A percentile compares a stretch with the other conserved stretches of the same genome.
phyloP scores from a whole-genome alignment of 2,329 filamentous ascomycete genomes.

The Thielaviopsis punctulata region DNA sequence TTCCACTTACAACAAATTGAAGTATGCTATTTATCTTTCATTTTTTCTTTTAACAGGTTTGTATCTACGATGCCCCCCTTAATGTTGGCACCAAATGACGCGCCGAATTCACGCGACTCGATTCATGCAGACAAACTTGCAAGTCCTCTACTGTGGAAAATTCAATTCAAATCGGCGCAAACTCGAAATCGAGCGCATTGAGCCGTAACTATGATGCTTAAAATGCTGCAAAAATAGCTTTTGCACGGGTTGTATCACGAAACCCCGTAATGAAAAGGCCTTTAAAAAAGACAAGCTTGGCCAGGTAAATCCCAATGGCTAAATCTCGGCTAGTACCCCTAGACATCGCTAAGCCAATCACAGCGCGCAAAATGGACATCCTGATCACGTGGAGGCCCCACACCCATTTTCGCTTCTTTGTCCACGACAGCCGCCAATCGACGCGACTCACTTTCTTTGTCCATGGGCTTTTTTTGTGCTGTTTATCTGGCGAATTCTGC shows the following conservation, averaged over 20 bases:
- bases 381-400: conserved; percentile 7
- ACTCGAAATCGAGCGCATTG: neutral
- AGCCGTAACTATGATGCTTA: neutral
- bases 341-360: conserved; percentile 4
- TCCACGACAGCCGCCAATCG: conserved; percentile 6
- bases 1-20: neutral
- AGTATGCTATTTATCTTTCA: neutral
- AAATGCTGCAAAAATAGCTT: neutral
- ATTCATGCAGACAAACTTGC: neutral
- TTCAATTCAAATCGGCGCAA: conserved; percentile 12
- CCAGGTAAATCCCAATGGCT: neutral
- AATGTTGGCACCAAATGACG: conserved; percentile 6
- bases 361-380: neutral
- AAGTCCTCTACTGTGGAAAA: neutral
- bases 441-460: conserved; percentile 9
- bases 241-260: conserved; percentile 9
- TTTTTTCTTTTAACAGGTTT: neutral
- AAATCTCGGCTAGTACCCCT: neutral
- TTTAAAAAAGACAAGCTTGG: neutral
- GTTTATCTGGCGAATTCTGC: conserved; percentile 2
- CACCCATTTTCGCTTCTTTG: neutral
- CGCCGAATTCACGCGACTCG: conserved; percentile 9
- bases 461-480: neutral
- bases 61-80: neutral
- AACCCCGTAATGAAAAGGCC: neutral